These are phyloP conservation scores for Coemansia sp. DNA, from an alignment of 192 early-diverging fungal species.

Conservation along the genomic window DNA sequence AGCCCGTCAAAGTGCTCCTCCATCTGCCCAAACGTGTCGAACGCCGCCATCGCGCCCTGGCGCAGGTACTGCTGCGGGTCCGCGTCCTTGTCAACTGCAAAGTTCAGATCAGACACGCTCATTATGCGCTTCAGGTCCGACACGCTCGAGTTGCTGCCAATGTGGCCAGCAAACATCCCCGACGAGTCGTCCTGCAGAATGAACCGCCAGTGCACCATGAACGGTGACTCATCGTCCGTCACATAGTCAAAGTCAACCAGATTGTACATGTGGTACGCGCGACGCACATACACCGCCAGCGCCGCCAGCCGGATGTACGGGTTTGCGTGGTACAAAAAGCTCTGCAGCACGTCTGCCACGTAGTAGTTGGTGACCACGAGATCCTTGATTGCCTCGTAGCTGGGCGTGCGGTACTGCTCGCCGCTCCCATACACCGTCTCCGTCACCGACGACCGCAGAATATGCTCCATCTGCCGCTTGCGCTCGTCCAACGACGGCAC, in stretches of 20 bases:
- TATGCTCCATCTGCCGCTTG: conserved; percentile 76
- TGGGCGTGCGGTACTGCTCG: conserved; percentile 68
- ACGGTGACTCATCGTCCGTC: conserved; percentile 61
- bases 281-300: conserved; percentile 94
- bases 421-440: conserved; percentile 78
- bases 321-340: conserved; percentile 89
- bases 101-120: conserved; percentile 80
- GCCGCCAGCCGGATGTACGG: conserved; percentile 77
- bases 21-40: conserved; percentile 69
- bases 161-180: conserved; percentile 37
- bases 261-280: conserved; percentile 97
- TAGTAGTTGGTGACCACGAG: conserved; percentile 92
- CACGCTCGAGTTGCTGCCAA: conserved; percentile 31
- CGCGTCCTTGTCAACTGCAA: conserved; percentile 66
- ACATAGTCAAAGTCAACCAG: conserved; percentile 81
- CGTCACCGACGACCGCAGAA: conserved; percentile 73
- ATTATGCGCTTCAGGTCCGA: conserved; percentile 66
- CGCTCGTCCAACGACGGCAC: conserved; percentile 91
- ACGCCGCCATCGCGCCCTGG: conserved; percentile 84
- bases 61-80: conserved; percentile 72
- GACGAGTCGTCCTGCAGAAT: conserved; percentile 65
- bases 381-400: conserved; percentile 76
- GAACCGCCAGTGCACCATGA: conserved; percentile 78
- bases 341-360: conserved; percentile 91
- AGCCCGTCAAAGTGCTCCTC: conserved; percentile 62